These are phyloP conservation scores for Alternaria sp. DNA, from an alignment of 2,329 filamentous ascomycete genomes.

Conservation along the genomic window DNA sequence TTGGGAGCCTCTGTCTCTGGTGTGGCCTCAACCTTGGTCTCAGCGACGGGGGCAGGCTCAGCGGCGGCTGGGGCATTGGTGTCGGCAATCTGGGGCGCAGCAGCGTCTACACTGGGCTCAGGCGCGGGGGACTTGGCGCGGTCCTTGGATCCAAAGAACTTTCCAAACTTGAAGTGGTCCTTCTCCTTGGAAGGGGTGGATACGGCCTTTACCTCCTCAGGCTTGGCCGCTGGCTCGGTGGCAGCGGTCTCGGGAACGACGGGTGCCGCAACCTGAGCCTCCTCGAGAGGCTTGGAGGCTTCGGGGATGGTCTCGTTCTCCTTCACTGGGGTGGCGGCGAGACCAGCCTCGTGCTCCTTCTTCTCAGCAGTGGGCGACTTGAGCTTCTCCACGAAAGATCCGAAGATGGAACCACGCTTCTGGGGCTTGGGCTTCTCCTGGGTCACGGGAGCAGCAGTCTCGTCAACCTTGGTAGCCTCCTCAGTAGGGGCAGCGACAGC, in stretches of 20 bases:
- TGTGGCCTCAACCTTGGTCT: conserved; percentile 55
- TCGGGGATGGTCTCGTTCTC: conserved; percentile 55
- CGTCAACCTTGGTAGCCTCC: conserved; percentile 60
- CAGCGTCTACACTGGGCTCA: conserved; percentile 55
- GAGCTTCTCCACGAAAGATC: conserved; percentile 71
- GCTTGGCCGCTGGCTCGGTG: conserved; percentile 38
- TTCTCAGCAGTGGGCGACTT: conserved; percentile 66
- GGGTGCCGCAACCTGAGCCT: conserved; percentile 53
- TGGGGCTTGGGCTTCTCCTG: conserved; percentile 65
- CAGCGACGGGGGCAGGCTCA: conserved; percentile 42
- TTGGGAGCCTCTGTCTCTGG: conserved; percentile 52
- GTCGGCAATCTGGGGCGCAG: conserved; percentile 51
- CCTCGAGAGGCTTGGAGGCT: conserved; percentile 45
- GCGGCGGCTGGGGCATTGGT: conserved; percentile 30
- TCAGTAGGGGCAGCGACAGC: conserved; percentile 31
- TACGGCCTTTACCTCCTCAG: conserved; percentile 40
- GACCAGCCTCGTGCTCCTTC: conserved; percentile 71
- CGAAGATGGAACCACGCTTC: conserved; percentile 89
- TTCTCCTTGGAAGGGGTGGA: conserved; percentile 57
- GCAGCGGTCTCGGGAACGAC: conserved; percentile 38
- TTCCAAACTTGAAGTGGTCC: conserved; percentile 63
- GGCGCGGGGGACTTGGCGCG: conserved; percentile 56
- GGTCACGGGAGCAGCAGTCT: conserved; percentile 48
- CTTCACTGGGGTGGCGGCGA: conserved; percentile 58
- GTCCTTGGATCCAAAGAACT: conserved; percentile 61